These are phyloP conservation scores for Hymenoscyphus fraxineus DNA, from an alignment of 2,329 filamentous ascomycete genomes.

Conservation along the genomic window DNA sequence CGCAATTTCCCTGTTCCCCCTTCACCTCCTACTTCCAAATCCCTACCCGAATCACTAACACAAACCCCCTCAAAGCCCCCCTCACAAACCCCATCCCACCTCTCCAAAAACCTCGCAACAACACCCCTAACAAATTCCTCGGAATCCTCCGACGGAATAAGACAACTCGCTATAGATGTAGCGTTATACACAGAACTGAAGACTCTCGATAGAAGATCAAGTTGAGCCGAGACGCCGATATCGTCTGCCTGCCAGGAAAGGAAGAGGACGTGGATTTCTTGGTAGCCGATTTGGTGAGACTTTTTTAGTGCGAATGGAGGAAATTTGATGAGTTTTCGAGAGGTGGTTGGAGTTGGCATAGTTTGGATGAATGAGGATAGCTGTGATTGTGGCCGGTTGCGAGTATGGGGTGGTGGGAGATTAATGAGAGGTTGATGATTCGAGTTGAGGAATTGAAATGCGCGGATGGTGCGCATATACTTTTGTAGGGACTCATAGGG, in stretches of 20 bases:
- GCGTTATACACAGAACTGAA: slow-evolving; percentile 10
- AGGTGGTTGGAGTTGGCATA: background rate
- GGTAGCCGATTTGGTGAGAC: background rate
- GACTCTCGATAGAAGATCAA: background rate
- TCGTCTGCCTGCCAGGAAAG: slow-evolving; percentile 10
- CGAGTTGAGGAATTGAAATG: background rate
- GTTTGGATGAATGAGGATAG: background rate
- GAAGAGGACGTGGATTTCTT: slow-evolving; percentile 8
- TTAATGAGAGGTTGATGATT: background rate
- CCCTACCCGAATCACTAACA: background rate
- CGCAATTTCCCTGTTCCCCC: background rate
- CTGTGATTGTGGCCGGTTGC: too few relatives aligned
- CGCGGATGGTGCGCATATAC: background rate
- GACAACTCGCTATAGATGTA: slow-evolving; percentile 1
- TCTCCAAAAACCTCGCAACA: background rate
- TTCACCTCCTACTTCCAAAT: background rate
- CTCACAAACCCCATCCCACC: background rate
- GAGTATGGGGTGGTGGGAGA: too few relatives aligned
- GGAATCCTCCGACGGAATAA: slow-evolving; percentile 1
- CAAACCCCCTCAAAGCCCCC: too few relatives aligned
- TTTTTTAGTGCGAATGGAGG: background rate
- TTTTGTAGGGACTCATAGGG: background rate
- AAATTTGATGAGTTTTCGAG: background rate
- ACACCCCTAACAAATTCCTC: background rate
- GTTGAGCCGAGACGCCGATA: slow-evolving; percentile 6